Conservation (phyloP, 2,329 filamentous ascomycete species). For the Trichophyton equinum region DNA sequence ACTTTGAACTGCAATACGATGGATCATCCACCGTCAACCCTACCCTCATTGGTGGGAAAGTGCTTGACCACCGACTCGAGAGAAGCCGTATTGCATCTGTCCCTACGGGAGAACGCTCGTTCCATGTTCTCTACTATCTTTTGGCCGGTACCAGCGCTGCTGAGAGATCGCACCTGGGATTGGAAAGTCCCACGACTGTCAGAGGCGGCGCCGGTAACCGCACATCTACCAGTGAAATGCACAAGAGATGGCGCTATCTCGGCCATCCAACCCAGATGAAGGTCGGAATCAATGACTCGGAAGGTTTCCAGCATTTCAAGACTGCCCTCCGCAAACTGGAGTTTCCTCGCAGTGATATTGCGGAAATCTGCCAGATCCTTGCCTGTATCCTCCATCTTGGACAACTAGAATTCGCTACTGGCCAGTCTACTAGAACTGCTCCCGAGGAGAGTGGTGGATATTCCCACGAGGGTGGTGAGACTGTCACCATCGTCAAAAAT, state of each 20-base stretch:
- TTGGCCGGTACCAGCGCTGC: slow-evolving; percentile 80
- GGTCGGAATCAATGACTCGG: slow-evolving; percentile 88
- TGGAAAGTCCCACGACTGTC: slow-evolving; percentile 38
- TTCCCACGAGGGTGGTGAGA: slow-evolving; percentile 85
- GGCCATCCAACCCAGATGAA: slow-evolving; percentile 95
- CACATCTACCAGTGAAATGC: slow-evolving; percentile 41
- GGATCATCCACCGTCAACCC: slow-evolving; percentile 73
- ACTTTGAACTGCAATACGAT: slow-evolving; percentile 95
- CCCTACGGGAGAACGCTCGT: slow-evolving; percentile 90
- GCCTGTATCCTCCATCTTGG: slow-evolving; percentile 94
- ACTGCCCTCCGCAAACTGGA: slow-evolving; percentile 87
- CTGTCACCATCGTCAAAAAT: slow-evolving; percentile 78
- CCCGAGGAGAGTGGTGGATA: slow-evolving; percentile 92
- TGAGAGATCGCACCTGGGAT: slow-evolving; percentile 73
- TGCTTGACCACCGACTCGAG: slow-evolving; percentile 86
- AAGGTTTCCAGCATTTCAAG: slow-evolving; percentile 96
- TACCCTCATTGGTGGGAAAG: slow-evolving; percentile 81
- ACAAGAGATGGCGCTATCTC: slow-evolving; percentile 88
- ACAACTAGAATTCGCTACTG: slow-evolving; percentile 83
- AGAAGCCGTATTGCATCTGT: slow-evolving; percentile 82
- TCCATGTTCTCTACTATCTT: slow-evolving; percentile 91
- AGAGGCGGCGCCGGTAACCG: slow-evolving; percentile 37
- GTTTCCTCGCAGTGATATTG: slow-evolving; percentile 85
- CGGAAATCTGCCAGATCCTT: slow-evolving; percentile 89
- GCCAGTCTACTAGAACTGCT: slow-evolving; percentile 62